Evolutionary conservation across 2,329 filamentous ascomycete species (phyloP).

Genomic region (Scedosporium boydii): DNA sequence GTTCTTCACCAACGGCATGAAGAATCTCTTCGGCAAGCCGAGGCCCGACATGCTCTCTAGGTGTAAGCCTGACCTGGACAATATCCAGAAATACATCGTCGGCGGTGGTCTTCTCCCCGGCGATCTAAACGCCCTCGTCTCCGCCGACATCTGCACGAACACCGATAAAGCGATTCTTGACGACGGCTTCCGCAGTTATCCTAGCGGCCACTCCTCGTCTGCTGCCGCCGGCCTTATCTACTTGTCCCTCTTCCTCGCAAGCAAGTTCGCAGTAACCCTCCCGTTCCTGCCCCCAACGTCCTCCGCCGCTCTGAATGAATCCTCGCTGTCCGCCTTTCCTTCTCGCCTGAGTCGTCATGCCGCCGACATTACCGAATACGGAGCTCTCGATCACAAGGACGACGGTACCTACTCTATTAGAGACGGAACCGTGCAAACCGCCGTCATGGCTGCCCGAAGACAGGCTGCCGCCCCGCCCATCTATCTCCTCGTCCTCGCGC

Average conservation of each 20-base stretch:
- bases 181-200: slow-evolving; percentile 78
- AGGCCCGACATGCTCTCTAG: slow-evolving; percentile 76
- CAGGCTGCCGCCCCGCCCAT: slow-evolving; percentile 76
- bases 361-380: slow-evolving; percentile 16
- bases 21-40: slow-evolving; percentile 61
- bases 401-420: slow-evolving; percentile 33
- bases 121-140: slow-evolving; percentile 49
- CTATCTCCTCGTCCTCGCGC: slow-evolving; percentile 61
- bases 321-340: slow-evolving; percentile 58
- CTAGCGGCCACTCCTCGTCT: slow-evolving; percentile 47
- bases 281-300: slow-evolving; percentile 52
- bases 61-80: slow-evolving; percentile 64
- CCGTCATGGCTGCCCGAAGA: slow-evolving; percentile 48
- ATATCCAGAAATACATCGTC: slow-evolving; percentile 50
- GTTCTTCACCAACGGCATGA: slow-evolving; percentile 78
- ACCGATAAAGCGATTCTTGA: slow-evolving; percentile 50
- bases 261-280: slow-evolving; percentile 67
- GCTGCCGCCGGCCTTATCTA: slow-evolving; percentile 76
- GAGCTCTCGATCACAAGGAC: slow-evolving; percentile 58
- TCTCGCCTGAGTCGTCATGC: slow-evolving; percentile 40
- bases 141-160: slow-evolving; percentile 65
- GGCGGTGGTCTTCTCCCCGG: slow-evolving; percentile 25
- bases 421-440: slow-evolving; percentile 18
- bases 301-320: slow-evolving; percentile 29
- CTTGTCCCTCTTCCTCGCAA: slow-evolving; percentile 76